Evolutionary conservation across 441 rosid genomes (phyloP).

Genomic region (Croton setiger): DNA sequence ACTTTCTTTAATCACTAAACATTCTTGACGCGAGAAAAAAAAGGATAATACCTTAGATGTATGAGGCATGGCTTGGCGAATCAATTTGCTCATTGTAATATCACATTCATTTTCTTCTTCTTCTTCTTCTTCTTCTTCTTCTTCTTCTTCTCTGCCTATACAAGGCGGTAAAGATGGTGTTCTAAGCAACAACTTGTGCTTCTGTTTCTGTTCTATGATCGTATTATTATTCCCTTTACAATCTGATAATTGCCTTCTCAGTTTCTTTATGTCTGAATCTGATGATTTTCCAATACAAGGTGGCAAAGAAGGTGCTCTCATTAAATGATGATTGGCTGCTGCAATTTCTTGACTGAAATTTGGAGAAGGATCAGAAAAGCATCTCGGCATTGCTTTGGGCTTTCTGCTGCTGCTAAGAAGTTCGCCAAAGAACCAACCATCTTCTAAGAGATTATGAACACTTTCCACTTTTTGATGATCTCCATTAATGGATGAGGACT

Average conservation of each 20-base stretch:
- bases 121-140: conserved; percentile 33
- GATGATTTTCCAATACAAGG: conserved; percentile 24
- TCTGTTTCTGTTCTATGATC: background rate
- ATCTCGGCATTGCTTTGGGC: conserved; percentile 41
- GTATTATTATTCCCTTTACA: too few species aligned
- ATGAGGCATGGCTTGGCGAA: conserved; percentile 53
- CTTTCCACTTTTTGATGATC: conserved; percentile 31
- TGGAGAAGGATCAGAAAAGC: conserved; percentile 70
- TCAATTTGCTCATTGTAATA: conserved; percentile 57
- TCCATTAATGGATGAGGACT: conserved; percentile 28
- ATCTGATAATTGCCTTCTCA: conserved; percentile 18
- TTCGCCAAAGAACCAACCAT: conserved; percentile 71
- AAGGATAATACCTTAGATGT: conserved; percentile 33
- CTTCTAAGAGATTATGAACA: conserved; percentile 56
- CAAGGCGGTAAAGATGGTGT: conserved; percentile 60
- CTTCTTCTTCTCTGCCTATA: conserved; percentile 30
- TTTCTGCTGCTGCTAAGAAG: conserved; percentile 30
- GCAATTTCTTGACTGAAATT: conserved; percentile 21
- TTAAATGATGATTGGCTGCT: conserved; percentile 12
- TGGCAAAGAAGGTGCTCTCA: conserved; percentile 36
- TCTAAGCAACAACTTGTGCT: conserved; percentile 37
- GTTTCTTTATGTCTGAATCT: conserved; percentile 12
- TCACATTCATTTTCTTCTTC: conserved; percentile 40
- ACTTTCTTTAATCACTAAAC: too few species aligned
- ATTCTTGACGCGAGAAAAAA: too few species aligned